phyloP scores from a whole-genome alignment of 441 rosid species.

The Arabidopsis lyrata region DNA sequence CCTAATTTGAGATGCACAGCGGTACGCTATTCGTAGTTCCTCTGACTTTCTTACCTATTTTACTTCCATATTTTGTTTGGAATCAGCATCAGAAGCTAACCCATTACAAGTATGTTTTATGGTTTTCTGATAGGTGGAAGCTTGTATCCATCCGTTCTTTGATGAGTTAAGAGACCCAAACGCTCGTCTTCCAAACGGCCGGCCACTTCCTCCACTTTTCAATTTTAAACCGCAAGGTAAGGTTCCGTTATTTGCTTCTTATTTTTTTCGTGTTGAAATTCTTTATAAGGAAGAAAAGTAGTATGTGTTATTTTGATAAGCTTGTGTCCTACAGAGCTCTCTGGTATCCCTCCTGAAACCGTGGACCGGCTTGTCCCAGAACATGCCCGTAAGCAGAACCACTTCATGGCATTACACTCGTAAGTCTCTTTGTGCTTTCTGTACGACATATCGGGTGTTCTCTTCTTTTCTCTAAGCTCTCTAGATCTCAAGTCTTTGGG shows the following conservation, averaged over 20 bases:
- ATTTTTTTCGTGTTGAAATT: constrained; percentile 13
- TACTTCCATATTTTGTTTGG: constrained; percentile 1
- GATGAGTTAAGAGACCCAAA: constrained; percentile 92
- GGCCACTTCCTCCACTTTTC: constrained; percentile 94
- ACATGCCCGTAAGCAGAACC: constrained; percentile 85
- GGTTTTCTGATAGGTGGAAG: constrained; percentile 69
- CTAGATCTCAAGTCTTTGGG: constrained; percentile 17
- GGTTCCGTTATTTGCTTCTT: constrained; percentile 21
- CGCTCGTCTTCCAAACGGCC: constrained; percentile 89
- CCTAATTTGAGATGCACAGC: constrained; percentile 98
- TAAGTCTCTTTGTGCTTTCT: constrained; percentile 1
- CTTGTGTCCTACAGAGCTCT: constrained; percentile 58
- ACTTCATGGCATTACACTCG: constrained; percentile 79
- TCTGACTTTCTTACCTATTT: not conserved
- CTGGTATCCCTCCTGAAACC: constrained; percentile 69
- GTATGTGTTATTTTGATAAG: constrained; percentile 5
- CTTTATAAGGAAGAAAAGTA: not conserved
- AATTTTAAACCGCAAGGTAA: constrained; percentile 83
- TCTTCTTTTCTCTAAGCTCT: constrained; percentile 25
- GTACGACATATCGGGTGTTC: not conserved
- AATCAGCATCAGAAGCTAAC: not conserved
- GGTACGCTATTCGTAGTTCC: constrained; percentile 56
- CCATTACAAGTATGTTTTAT: not conserved
- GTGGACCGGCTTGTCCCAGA: constrained; percentile 80
- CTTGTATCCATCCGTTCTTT: constrained; percentile 91